These are phyloP conservation scores for Aegilops sharonensis DNA, from an alignment of 176 grass and related monocot genomes.

Conservation along the genomic window DNA sequence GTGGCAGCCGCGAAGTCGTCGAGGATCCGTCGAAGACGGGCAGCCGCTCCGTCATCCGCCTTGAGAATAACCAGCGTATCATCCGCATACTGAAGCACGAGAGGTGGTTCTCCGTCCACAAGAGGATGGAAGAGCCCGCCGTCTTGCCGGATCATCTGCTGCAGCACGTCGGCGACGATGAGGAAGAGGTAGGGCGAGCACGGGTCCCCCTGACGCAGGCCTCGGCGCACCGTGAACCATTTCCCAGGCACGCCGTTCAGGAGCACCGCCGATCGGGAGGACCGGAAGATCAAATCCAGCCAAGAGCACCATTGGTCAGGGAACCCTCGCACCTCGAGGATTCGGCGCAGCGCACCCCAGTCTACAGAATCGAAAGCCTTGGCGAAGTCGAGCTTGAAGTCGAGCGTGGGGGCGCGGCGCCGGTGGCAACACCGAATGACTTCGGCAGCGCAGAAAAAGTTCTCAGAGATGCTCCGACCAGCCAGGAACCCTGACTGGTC, in stretches of 20 bases:
- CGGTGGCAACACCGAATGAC: no score
- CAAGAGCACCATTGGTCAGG: not conserved
- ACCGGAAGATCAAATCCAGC: not conserved
- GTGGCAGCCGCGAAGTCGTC: no score
- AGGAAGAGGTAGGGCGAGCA: not conserved
- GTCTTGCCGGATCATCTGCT: not conserved
- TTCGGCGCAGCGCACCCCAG: fast-evolving
- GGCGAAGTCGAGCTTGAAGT: not conserved
- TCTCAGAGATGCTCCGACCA: no score
- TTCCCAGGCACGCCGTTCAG: not conserved
- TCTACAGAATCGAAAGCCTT: not conserved
- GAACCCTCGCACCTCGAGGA: not conserved
- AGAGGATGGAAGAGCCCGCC: not conserved
- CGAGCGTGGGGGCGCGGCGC: not conserved
- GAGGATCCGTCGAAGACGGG: no score
- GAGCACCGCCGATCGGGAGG: not conserved
- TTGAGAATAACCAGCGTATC: not conserved
- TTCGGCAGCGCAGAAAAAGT: no score
- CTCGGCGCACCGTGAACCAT: not conserved
- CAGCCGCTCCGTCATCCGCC: no score
- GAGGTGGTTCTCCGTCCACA: fast-evolving
- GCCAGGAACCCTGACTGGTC: no score
- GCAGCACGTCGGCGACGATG: not conserved
- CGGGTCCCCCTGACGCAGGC: not conserved
- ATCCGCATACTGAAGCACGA: not conserved